phyloP scores from a whole-genome alignment of 2,329 filamentous ascomycete genomes.

The Leptosphaerulina australis region DNA sequence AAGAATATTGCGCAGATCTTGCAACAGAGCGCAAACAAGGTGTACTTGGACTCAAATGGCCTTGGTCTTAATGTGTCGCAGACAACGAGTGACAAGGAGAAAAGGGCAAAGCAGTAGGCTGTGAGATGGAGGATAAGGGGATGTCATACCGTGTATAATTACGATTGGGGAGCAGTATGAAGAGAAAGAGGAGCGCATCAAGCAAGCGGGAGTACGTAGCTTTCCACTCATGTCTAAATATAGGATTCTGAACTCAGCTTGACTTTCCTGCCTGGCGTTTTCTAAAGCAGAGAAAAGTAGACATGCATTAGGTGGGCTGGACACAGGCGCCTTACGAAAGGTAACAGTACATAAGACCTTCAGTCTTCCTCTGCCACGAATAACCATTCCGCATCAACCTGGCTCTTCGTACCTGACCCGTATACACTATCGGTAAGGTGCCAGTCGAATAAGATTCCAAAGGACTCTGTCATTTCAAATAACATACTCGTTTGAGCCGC shows the following conservation, averaged over 20 bases:
- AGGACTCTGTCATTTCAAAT: too few species aligned
- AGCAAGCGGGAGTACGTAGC: conserved; percentile 31
- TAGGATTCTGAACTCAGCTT: conserved; percentile 8
- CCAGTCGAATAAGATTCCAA: too few species aligned
- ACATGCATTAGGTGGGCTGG: too few species aligned
- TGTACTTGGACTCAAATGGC: conserved; percentile 90
- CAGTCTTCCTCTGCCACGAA: too few species aligned
- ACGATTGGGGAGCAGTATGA: conserved; percentile 20
- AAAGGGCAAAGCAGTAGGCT: conserved; percentile 38
- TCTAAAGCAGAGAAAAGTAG: too few species aligned
- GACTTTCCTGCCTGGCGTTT: too few species aligned
- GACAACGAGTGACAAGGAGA: conserved; percentile 49
- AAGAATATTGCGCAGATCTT: conserved; percentile 84
- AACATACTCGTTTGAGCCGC: too few species aligned
- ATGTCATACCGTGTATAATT: conserved; percentile 31
- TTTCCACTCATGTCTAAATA: conserved; percentile 46
- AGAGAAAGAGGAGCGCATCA: conserved; percentile 4
- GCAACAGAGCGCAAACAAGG: conserved; percentile 89
- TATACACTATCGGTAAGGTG: too few species aligned
- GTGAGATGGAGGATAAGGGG: not conserved
- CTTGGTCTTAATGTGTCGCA: conserved; percentile 83
- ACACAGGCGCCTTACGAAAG: too few species aligned
- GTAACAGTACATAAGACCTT: too few species aligned
- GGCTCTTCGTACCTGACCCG: too few species aligned
- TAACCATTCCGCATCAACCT: too few species aligned